Conservation (phyloP, 495 filamentous ascomycete genomes). For the Usnea hakonensis region DNA sequence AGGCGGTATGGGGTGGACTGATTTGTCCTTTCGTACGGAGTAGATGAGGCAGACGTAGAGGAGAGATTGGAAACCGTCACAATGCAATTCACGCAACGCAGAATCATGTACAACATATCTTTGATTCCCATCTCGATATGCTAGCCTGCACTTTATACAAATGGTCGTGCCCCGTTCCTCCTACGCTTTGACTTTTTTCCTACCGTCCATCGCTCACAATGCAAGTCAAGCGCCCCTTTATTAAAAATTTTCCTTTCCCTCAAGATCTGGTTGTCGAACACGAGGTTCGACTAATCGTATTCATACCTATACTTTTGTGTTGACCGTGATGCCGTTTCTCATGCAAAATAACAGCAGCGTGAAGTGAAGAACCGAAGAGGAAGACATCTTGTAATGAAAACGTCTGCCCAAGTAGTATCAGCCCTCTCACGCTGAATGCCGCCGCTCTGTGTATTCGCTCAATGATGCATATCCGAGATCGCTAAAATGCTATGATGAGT, state of each 20-base stretch:
- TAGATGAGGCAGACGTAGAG: too few species aligned
- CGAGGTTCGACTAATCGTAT: background rate
- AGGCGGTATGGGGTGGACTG: too few species aligned
- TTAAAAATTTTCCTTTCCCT: background rate
- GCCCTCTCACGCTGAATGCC: background rate
- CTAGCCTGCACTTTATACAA: conserved; percentile 2
- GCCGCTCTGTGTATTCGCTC: conserved; percentile 6
- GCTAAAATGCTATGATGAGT: conserved; percentile 18
- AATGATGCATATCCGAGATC: conserved; percentile 3
- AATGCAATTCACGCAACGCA: conserved; percentile 26
- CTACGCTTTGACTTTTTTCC: conserved; percentile 3
- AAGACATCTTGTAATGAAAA: background rate
- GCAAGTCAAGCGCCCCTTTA: conserved; percentile 3
- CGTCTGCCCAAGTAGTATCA: background rate
- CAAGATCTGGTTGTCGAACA: conserved; percentile 8
- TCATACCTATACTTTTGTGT: conserved; percentile 15
- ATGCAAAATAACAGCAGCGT: conserved; percentile 7
- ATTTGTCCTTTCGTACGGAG: too few species aligned
- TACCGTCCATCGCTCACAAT: conserved; percentile 3
- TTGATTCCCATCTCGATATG: conserved; percentile 7
- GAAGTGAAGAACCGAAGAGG: background rate
- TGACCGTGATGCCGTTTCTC: conserved; percentile 14
- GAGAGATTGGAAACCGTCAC: background rate
- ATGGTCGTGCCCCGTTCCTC: background rate
- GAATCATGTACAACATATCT: conserved; percentile 36